Conservation (phyloP, 331 rosid genomes). For the Quercus tomentella region DNA sequence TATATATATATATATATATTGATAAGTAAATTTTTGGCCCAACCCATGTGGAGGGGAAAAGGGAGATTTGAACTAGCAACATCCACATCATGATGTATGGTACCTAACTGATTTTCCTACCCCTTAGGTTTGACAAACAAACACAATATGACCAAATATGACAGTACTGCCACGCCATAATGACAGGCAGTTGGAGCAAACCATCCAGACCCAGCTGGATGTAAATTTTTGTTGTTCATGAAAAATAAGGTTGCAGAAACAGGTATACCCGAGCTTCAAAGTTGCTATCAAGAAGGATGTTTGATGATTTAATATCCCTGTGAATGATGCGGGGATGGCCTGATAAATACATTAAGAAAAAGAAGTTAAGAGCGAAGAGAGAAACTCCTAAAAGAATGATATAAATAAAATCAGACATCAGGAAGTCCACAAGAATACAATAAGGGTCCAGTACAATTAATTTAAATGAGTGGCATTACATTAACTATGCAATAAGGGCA, state of each 20-base stretch:
- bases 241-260: slow-evolving; percentile 14
- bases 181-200: slow-evolving; percentile 2
- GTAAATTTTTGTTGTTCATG: not conserved
- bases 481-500: not conserved
- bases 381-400: not conserved
- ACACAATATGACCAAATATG: too few species aligned
- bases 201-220: not conserved
- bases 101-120: too few species aligned
- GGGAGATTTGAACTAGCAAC: too few species aligned
- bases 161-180: not conserved
- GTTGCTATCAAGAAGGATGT: slow-evolving; percentile 81
- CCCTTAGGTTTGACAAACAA: too few species aligned
- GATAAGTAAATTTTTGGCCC: too few species aligned
- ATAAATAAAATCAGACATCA: not conserved
- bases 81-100: too few species aligned
- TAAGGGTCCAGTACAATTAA: not conserved
- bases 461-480: not conserved
- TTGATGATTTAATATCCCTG: slow-evolving; percentile 96
- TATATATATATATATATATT: too few species aligned
- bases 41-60: too few species aligned
- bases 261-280: slow-evolving; percentile 83
- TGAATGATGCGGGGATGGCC: slow-evolving; percentile 99
- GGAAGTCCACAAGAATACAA: not conserved
- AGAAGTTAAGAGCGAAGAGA: not conserved
- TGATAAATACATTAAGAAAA: slow-evolving; percentile 36